These are phyloP conservation scores for Lithospermum erythrorhizon DNA, from an alignment of 257 asterid genomes.

Conservation along the genomic window DNA sequence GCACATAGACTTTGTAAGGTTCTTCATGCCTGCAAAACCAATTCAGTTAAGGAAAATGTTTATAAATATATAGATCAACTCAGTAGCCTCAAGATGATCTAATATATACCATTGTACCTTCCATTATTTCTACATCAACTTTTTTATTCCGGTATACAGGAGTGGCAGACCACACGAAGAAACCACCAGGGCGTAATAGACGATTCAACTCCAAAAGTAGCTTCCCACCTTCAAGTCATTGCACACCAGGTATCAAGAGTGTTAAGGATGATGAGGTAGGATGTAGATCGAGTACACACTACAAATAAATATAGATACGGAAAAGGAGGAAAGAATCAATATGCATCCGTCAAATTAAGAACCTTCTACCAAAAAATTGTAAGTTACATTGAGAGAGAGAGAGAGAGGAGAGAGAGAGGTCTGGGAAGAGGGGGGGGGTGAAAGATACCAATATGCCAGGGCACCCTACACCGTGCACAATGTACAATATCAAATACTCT, in stretches of 20 bases:
- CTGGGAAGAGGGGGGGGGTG: background rate
- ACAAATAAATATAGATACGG: too few species aligned
- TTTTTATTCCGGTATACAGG: constrained; percentile 78
- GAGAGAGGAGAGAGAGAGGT: too few species aligned
- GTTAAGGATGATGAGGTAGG: background rate
- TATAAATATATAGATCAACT: background rate
- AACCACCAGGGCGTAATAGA: constrained; percentile 85
- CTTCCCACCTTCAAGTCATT: constrained; percentile 55
- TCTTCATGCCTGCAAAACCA: constrained; percentile 65
- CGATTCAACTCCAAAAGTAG: constrained; percentile 95
- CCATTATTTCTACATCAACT: constrained; percentile 89
- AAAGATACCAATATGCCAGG: constrained; percentile 96
- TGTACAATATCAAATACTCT: constrained; percentile 82
- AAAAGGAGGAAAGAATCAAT: too few species aligned
- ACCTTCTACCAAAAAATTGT: background rate
- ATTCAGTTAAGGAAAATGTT: background rate
- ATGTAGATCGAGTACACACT: too few species aligned
- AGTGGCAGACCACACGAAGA: constrained; percentile 97
- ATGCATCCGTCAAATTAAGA: background rate
- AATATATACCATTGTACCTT: constrained; percentile 33
- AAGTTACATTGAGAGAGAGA: background rate
- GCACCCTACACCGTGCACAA: constrained; percentile 95
- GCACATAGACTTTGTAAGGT: constrained; percentile 76
- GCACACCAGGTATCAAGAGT: constrained; percentile 5
- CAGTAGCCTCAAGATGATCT: constrained; percentile 2